Percentiles rank a stretch among this genome's conserved stretches.
phyloP scores from a whole-genome alignment of 306 rosid genomes.

The Ochetophila trinervis region DNA sequence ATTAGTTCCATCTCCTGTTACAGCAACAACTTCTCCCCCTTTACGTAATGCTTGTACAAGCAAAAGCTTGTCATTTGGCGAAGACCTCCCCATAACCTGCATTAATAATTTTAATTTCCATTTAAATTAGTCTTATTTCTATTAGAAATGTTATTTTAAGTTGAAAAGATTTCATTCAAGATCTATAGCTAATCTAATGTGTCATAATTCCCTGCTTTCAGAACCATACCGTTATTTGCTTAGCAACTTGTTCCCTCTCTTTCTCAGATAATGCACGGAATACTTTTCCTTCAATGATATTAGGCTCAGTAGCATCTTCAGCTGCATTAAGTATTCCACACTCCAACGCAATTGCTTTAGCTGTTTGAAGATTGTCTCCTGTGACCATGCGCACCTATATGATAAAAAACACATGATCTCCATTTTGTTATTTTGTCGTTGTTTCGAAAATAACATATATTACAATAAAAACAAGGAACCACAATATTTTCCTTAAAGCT shows the following conservation, averaged over 20 bases:
- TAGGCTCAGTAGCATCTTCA: slow-evolving; percentile 74
- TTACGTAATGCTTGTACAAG: slow-evolving; percentile 96
- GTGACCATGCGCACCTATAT: slow-evolving; percentile 97
- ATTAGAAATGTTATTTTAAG: slow-evolving; percentile 7
- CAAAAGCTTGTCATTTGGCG: slow-evolving; percentile 96
- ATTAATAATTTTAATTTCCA: slow-evolving; percentile 14
- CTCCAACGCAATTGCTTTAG: slow-evolving; percentile 92
- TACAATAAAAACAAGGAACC: not conserved
- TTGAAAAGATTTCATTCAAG: slow-evolving; percentile 19
- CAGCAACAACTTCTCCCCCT: slow-evolving; percentile 94
- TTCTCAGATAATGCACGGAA: slow-evolving; percentile 73
- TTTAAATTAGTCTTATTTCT: not conserved
- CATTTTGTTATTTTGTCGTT: too few relatives aligned
- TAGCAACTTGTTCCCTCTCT: slow-evolving; percentile 74
- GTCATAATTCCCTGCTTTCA: slow-evolving; percentile 6
- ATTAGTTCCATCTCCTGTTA: slow-evolving; percentile 98
- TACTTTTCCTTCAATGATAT: slow-evolving; percentile 76
- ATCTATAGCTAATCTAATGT: slow-evolving; percentile 20
- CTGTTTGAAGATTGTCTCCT: slow-evolving; percentile 92
- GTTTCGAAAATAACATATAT: too few relatives aligned
- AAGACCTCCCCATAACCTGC: slow-evolving; percentile 98
- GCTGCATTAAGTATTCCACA: slow-evolving; percentile 79
- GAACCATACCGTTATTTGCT: slow-evolving; percentile 55
- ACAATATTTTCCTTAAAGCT: not conserved
- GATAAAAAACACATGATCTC: slow-evolving; percentile 19